A percentile compares a stretch with the other conserved stretches of the same genome.
Conservation (phyloP, 148 eudicot genomes). For the Rhododendron mucronatum region DNA sequence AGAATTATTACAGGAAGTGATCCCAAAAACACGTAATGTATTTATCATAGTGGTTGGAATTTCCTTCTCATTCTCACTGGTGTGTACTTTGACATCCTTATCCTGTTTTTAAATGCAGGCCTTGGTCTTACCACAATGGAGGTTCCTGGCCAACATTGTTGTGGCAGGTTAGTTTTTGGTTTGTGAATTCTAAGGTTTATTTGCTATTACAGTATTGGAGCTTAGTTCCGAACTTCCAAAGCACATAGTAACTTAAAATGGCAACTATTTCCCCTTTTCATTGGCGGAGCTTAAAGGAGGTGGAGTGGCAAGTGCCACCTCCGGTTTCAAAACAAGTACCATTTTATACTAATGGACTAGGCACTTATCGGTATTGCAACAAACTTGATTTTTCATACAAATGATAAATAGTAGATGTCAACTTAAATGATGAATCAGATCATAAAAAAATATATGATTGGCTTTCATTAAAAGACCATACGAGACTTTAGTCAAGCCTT, state of each 20-base stretch:
- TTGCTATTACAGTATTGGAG: neutral
- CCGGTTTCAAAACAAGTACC: neutral
- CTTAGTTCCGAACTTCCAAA: neutral
- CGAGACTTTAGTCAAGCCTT: neutral
- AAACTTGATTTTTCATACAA: neutral
- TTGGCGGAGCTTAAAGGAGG: neutral
- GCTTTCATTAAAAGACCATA: neutral
- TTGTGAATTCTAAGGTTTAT: neutral
- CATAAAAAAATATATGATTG: neutral
- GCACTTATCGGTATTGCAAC: neutral
- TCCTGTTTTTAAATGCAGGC: slow-evolving; percentile 30
- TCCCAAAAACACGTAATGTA: slow-evolving; percentile 52
- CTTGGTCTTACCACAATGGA: slow-evolving; percentile 71
- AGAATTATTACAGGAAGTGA: slow-evolving; percentile 60
- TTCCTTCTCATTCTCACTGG: neutral
- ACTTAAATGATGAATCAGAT: neutral
- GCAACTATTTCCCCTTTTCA: neutral
- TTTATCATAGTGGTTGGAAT: neutral
- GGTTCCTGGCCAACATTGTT: slow-evolving; percentile 76
- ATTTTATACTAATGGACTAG: neutral
- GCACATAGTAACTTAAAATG: neutral
- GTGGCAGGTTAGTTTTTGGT: slow-evolving; percentile 48
- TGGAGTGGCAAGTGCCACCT: neutral
- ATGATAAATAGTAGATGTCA: neutral
- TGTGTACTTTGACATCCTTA: neutral